These are phyloP conservation scores for Plasmopara muralis DNA, from an alignment of 352 stramenopile genomes.

Conservation along the genomic window DNA sequence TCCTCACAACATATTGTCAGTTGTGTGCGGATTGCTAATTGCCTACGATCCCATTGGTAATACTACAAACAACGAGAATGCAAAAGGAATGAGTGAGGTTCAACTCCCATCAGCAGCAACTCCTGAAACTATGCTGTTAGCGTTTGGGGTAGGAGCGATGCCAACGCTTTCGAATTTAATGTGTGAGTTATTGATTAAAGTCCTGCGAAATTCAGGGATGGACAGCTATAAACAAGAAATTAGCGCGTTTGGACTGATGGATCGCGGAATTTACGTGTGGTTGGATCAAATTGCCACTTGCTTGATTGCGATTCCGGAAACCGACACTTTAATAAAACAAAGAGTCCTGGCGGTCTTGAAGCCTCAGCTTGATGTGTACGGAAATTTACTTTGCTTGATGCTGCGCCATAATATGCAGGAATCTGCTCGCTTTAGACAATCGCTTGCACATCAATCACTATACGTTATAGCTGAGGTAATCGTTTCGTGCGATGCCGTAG, in stretches of 20 bases:
- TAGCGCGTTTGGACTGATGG: constrained; percentile 50
- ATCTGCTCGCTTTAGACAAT: constrained; percentile 46
- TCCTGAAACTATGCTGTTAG: constrained; percentile 4
- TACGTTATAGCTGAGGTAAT: constrained; percentile 48
- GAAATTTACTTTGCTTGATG: constrained; percentile 39
- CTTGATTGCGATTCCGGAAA: constrained; percentile 18
- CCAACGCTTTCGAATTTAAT: constrained; percentile 31
- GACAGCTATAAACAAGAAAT: constrained; percentile 41
- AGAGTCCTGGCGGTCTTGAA: constrained; percentile 28
- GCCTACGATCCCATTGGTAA: constrained; percentile 22
- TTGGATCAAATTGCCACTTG: constrained; percentile 44
- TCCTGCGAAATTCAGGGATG: constrained; percentile 36
- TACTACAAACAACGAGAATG: neutral
- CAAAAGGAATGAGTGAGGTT: neutral
- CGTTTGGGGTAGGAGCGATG: constrained; percentile 8
- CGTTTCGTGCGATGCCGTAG: constrained; percentile 24
- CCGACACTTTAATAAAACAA: constrained; percentile 3
- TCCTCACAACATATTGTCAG: constrained; percentile 52
- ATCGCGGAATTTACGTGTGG: constrained; percentile 50
- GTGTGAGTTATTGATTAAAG: constrained; percentile 57
- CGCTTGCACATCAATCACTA: constrained; percentile 45
- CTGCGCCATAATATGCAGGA: constrained; percentile 37
- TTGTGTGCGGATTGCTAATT: constrained; percentile 62
- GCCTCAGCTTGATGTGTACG: constrained; percentile 36
- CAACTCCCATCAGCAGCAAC: neutral